Base-by-base conservation (phyloP, 768 basidiomycete genomes). In the Asterophora parasitica region DNA sequence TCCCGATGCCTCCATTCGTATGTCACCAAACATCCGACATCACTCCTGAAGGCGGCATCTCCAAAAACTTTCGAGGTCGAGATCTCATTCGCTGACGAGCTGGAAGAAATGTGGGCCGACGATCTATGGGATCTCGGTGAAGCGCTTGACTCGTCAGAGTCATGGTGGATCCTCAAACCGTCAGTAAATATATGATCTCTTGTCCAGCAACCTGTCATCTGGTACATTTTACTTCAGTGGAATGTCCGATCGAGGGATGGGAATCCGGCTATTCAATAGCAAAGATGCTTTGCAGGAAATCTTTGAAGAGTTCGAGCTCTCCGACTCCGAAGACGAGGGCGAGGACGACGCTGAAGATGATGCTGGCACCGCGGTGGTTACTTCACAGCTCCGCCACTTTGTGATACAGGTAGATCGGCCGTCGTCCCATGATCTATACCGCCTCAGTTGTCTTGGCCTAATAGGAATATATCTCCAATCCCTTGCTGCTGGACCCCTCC, bases 81-180 rank as follows among this genome's bases (percentile, higher is more conserved):
- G 52, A 72, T 98, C 19, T 83, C 87, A 11, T 92, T 87, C 62
- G 85, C 85, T 3, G 95, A 99, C 65, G 96, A 99, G 58, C 75
- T 99, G 13, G 92, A 96, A 50, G 96, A 97, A 65, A 72, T 92
- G 67, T 88, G 93, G 79, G 66, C 78, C 26, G 95, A 98, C 65
- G 96, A 99, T 49, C 76, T 97, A 28, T 97, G 84, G 76, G 93
- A 96, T 42, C 77, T 98, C 11, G 81, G 78, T 5, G 66, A 76
- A 37, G 69, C 74, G 15, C 74, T 96, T 26, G 76, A 82, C 16
- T 63, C 61, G 27, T 61, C 69, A 9, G 53, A 59, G 4, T 69
- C 68, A 23, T 97, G 95, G 95, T 98, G 85, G 79, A 95, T 99
- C 51, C 68, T 99, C 43, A 99, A 99, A 69, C 94, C 96, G 76